phyloP scores from a whole-genome alignment of 805 yeast species.

The Limtongozyma cylindracea region DNA sequence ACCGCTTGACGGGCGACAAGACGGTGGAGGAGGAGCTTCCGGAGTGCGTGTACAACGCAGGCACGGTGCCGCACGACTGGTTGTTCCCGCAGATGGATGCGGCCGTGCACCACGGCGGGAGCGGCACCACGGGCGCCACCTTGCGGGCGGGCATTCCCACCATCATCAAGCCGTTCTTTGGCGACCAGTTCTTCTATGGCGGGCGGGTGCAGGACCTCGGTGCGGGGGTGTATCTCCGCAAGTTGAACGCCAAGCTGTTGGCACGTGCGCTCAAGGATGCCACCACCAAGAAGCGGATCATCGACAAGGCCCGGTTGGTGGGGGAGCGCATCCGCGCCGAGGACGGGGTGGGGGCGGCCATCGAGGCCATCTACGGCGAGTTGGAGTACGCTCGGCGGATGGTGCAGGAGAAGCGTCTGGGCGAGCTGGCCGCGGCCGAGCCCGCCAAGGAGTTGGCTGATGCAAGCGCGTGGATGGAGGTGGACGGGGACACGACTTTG shows the following conservation, averaged over 20 bases:
- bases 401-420: too few species aligned
- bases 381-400: slow-evolving; percentile 49
- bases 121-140: slow-evolving; percentile 91
- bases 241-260: slow-evolving; percentile 37
- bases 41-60: slow-evolving; percentile 37
- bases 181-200: slow-evolving; percentile 89
- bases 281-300: slow-evolving; percentile 37
- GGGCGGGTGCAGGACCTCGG: slow-evolving; percentile 73
- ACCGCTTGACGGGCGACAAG: slow-evolving; percentile 21
- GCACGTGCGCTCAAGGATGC: slow-evolving; percentile 46
- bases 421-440: too few species aligned
- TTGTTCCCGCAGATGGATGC: slow-evolving; percentile 72
- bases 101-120: slow-evolving; percentile 94
- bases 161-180: slow-evolving; percentile 82
- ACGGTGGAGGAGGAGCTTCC: slow-evolving; percentile 25
- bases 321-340: slow-evolving; percentile 47
- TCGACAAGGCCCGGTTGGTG: slow-evolving; percentile 35
- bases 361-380: slow-evolving; percentile 54
- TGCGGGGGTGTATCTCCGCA: slow-evolving; percentile 47
- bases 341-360: slow-evolving; percentile 58
- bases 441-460: too few species aligned
- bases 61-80: slow-evolving; percentile 84
- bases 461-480: too few species aligned
- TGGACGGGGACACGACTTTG: too few species aligned
- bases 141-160: slow-evolving; percentile 74